These are phyloP conservation scores for Phytophthora quininea DNA, from an alignment of 352 stramenopile species.

Conservation along the genomic window DNA sequence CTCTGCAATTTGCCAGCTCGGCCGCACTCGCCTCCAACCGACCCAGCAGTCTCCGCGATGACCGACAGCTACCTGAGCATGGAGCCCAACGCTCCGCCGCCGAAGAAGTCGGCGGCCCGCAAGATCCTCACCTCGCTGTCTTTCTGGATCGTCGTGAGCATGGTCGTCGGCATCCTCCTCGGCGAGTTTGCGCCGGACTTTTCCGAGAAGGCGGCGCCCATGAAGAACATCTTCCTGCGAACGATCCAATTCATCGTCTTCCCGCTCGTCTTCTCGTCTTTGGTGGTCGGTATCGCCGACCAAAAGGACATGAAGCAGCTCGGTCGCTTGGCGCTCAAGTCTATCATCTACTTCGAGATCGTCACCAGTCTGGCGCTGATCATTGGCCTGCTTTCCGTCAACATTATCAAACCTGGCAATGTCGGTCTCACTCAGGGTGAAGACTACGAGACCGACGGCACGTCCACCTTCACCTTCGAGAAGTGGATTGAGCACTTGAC, in stretches of 20 bases:
- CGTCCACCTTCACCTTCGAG: conserved; percentile 46
- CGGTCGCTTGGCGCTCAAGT: conserved; percentile 56
- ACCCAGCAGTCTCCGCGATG: conserved; percentile 11
- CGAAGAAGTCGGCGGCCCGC: conserved; percentile 33
- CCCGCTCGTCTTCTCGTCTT: conserved; percentile 64
- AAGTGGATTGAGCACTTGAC: conserved; percentile 67
- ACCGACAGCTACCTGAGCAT: conserved; percentile 32
- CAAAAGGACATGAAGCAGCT: conserved; percentile 67
- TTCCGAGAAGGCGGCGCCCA: conserved; percentile 52
- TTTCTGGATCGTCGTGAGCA: conserved; percentile 64
- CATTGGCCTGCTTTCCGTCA: conserved; percentile 54
- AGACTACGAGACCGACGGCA: conserved; percentile 26
- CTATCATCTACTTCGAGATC: conserved; percentile 74
- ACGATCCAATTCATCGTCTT: conserved; percentile 72
- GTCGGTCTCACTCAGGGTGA: conserved; percentile 44
- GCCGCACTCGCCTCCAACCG: conserved; percentile 8
- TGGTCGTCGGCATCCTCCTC: conserved; percentile 50
- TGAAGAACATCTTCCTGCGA: conserved; percentile 62
- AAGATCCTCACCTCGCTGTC: conserved; percentile 57
- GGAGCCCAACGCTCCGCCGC: conserved; percentile 24
- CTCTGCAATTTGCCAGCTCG: conserved; percentile 27
- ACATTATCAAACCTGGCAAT: conserved; percentile 59
- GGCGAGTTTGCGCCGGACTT: conserved; percentile 53
- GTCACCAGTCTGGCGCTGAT: conserved; percentile 55
- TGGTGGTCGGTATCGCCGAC: conserved; percentile 62